Evolutionary conservation across 2,329 filamentous ascomycete species (phyloP).

Genomic region (Alternaria triticina): DNA sequence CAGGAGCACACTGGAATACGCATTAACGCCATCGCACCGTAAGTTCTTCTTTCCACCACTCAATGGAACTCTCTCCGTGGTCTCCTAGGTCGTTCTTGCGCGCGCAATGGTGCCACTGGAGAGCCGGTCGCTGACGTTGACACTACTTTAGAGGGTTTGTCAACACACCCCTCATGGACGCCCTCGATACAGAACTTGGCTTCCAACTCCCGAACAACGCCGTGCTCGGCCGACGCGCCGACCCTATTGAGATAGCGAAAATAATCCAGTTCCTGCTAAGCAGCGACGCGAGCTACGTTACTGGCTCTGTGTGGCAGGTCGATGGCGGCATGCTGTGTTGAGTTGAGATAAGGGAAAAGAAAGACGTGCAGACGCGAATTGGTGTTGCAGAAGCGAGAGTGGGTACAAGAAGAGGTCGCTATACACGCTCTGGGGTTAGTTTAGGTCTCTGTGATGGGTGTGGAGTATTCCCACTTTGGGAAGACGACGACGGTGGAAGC

Average conservation of each 20-base stretch:
- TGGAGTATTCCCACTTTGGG: not conserved
- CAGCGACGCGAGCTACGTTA: constrained; percentile 24
- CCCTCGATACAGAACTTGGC: not conserved
- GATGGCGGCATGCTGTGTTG: constrained; percentile 25
- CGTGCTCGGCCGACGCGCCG: constrained; percentile 16
- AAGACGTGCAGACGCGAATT: not conserved
- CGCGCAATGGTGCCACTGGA: not conserved
- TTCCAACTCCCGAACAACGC: constrained; percentile 13
- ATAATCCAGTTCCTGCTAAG: constrained; percentile 22
- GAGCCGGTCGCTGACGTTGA: not conserved
- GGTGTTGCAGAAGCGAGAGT: not conserved
- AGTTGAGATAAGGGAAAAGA: not conserved
- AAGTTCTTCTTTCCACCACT: constrained; percentile 22
- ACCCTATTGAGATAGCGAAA: constrained; percentile 22
- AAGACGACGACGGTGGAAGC: not conserved
- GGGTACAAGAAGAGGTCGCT: not conserved
- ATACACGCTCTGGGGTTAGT: not conserved
- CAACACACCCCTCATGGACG: constrained; percentile 20
- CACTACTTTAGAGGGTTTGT: constrained; percentile 17
- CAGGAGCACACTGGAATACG: constrained; percentile 27
- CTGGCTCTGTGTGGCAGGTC: constrained; percentile 23
- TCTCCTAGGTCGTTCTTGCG: not conserved
- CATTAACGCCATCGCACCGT: constrained; percentile 54
- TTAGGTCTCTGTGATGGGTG: not conserved
- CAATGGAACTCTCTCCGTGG: not conserved